Base-by-base conservation (phyloP, 805 yeast genomes). In the Candida vaughaniae region DNA sequence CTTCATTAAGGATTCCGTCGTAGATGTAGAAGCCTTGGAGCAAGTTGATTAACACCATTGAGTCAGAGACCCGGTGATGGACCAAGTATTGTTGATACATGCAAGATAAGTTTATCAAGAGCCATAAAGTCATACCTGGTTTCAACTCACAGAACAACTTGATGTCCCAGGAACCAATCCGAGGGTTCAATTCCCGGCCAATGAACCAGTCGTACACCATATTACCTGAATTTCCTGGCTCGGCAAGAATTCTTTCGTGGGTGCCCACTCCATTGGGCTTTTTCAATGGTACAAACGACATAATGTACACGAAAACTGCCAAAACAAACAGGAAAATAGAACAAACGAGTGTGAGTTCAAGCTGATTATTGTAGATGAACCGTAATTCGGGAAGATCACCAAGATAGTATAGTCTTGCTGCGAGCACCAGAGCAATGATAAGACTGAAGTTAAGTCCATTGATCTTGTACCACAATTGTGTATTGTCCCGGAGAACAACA, bases 141-240 rank as follows among this genome's bases (percentile, higher is more conserved):
- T 96, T 79, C 59, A 93, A 74, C 60, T 93, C 99, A 60, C 96
- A 86, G 53, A 85, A 93, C 49, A 89, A 62, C 64, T 93, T 93
- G 59, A 93, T 79, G 57, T 93, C 99, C 72, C 90, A 78, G 0
- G 74, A 53, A 1, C 95, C 93, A 41, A 86, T 67, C 49, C 98
- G 73, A 18, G 98, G 99, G 58, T 93, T 93, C 54, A 93, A 70
- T 63, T 91, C 98, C 42, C 99, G 79, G 20, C 99, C 99, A 56
- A 93, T 89, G 55, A 89, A 93, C 97, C 96, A 90, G 55, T 93
- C 96, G 56, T 85, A 91, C 7, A 91, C 49, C 0, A 62, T 48
- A 47, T 76, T 80, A 0, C 87, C 85, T 0, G 95, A 72, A 62
- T 91, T 91, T 3, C 99, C 99, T 30, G 93, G 93, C 26, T 75